A percentile compares a stretch with the other conserved stretches of the same genome.
phyloP scores from a whole-genome alignment of 2,329 filamentous ascomycete species.

The Fusarium sarcochroum region DNA sequence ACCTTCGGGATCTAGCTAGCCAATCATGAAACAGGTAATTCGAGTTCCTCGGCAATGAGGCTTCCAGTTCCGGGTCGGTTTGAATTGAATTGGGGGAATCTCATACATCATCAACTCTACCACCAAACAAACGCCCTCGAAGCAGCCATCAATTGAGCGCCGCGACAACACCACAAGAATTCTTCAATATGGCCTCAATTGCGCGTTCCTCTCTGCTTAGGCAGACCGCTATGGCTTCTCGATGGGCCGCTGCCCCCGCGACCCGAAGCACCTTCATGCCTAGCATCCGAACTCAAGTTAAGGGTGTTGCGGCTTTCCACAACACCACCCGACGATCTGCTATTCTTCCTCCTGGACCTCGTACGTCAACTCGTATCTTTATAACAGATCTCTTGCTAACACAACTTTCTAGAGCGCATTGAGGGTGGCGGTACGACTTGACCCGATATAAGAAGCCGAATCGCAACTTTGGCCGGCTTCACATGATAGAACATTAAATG shows the following conservation, averaged over 20 bases:
- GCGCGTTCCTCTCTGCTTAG: conserved; percentile 68
- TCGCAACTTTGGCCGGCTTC: conserved; percentile 24
- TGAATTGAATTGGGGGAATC: conserved; percentile 32
- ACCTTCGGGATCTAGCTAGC: conserved; percentile 50
- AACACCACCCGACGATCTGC: conserved; percentile 81
- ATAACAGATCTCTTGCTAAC: conserved; percentile 58
- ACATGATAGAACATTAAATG: conserved; percentile 37
- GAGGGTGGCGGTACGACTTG: conserved; percentile 77
- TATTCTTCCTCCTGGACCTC: conserved; percentile 88
- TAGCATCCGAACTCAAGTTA: conserved; percentile 49
- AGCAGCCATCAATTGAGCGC: conserved; percentile 50
- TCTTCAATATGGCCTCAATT: conserved; percentile 68
- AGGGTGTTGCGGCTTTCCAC: conserved; percentile 85
- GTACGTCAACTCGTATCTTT: conserved; percentile 66
- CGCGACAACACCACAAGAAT: conserved; percentile 34
- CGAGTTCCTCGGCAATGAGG: conserved; percentile 66
- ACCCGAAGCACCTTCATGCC: conserved; percentile 54
- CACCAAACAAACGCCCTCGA: conserved; percentile 35
- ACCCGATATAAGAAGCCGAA: conserved; percentile 9
- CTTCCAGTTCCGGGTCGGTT: conserved; percentile 41
- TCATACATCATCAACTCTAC: conserved; percentile 44
- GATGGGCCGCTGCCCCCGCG: conserved; percentile 56
- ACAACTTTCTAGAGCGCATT: conserved; percentile 72
- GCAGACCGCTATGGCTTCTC: conserved; percentile 63
- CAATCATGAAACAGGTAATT: conserved; percentile 63